phyloP scores from a whole-genome alignment of 768 basidiomycete species.

The Trametes cingulata region DNA sequence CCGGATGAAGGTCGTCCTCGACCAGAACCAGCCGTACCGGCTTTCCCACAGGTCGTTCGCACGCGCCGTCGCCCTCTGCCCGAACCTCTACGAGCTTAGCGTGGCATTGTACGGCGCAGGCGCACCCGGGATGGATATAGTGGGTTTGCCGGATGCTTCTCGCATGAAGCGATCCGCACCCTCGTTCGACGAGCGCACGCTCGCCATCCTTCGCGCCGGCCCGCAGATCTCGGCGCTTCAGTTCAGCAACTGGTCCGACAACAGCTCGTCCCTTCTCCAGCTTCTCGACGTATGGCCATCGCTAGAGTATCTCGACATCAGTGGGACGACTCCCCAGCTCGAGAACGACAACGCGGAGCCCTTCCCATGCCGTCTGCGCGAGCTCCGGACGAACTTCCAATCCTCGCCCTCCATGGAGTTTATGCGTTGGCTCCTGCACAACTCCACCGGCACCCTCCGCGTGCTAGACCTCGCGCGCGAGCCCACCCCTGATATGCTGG shows the following conservation, averaged over 20 bases:
- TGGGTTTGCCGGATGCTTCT: constrained; percentile 36
- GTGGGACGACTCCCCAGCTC: constrained; percentile 57
- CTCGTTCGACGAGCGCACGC: constrained; percentile 39
- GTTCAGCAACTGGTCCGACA: constrained; percentile 74
- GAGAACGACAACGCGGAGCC: constrained; percentile 45
- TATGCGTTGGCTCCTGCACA: constrained; percentile 68
- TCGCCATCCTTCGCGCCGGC: constrained; percentile 54
- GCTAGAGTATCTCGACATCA: constrained; percentile 48
- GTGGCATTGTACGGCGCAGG: constrained; percentile 62
- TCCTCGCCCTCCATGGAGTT: constrained; percentile 61
- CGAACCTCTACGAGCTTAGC: constrained; percentile 55
- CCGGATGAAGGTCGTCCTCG: constrained; percentile 57
- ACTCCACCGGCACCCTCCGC: constrained; percentile 50
- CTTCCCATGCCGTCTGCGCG: constrained; percentile 48
- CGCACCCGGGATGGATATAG: constrained; percentile 50
- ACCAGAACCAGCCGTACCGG: constrained; percentile 65
- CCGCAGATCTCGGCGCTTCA: constrained; percentile 54
- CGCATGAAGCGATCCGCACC: constrained; percentile 21
- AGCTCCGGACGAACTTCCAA: constrained; percentile 68
- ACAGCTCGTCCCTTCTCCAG: constrained; percentile 54
- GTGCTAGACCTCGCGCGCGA: constrained; percentile 62
- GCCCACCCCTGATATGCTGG: constrained; percentile 54
- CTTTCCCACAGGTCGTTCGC: constrained; percentile 60
- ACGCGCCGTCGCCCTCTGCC: constrained; percentile 56
- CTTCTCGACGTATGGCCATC: constrained; percentile 66